Base-by-base conservation (phyloP, 2,329 filamentous ascomycete genomes). In the Pestalotiopsis sp. region DNA sequence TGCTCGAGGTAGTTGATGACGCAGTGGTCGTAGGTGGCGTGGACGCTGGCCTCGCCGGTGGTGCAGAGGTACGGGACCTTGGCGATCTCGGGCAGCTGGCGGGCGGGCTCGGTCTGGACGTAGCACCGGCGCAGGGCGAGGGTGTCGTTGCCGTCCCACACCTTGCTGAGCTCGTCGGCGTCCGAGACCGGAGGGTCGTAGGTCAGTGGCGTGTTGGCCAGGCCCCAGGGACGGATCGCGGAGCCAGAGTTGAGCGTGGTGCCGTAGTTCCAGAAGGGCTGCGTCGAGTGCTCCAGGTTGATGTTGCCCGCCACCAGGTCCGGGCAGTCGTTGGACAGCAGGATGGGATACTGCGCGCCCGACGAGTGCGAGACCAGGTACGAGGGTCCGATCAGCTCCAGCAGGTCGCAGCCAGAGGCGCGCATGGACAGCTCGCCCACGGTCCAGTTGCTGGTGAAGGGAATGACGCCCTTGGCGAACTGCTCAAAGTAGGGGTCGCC, bases 11-110 rank as follows among this genome's bases (percentile, higher is more conserved):
- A 88, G 49, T 77, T 73, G n/a, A 85, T 82, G 1, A 83, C 86
- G 71, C 85, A 87, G 72, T 86, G 82, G 69, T 89, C 86, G 72
- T 87, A 88, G 23, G 80, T 78, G 14, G 81, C 79, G 76, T 88
- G 86, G 61, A 83, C 86, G 36, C 82, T 84, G 9, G 86, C 83
- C 72, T 87, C 84, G 13, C 79, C 78, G 0, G 84, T 86, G 25
- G 85, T 75, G 17, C 86, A 75, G 14, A 88, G 75, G 5, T 84
- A 80, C 0, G 83, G 84, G 9, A 87, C 79, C 20, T 78, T 77
- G 4, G 73, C 74, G 13, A 89, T 74, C 67, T 87, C 86, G 2
- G 74, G 76, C 65, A 89, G 73, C 71, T 80, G 75, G 67, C 80
- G 80, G 9, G 72, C 76, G 3, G 77, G 75, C 63, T 71, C 66